phyloP scores from a whole-genome alignment of 192 early-diverging fungal genomes.

The Coemansia sp. region DNA sequence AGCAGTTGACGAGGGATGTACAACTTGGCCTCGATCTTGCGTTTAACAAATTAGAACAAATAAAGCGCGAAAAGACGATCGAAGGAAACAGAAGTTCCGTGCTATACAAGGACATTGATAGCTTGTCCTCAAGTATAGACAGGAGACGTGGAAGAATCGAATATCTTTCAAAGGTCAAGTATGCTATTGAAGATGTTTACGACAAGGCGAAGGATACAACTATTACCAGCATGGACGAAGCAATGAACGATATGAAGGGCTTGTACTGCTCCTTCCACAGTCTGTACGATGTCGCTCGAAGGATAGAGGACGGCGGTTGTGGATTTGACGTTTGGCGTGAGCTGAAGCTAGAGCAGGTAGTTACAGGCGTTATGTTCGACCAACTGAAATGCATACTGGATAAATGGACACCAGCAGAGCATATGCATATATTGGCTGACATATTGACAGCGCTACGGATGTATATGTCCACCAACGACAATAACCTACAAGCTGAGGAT shows the following conservation, averaged over 20 bases:
- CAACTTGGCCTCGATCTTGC: constrained; percentile 47
- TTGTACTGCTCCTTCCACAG: constrained; percentile 20
- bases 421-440: constrained; percentile 10
- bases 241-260: not conserved
- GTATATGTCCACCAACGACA: constrained; percentile 9
- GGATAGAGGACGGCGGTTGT: constrained; percentile 9
- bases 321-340: constrained; percentile 42
- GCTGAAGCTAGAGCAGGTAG: constrained; percentile 33
- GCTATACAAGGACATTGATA: constrained; percentile 9
- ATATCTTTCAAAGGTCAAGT: constrained; percentile 17
- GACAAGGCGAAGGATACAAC: not conserved
- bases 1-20: constrained; percentile 29
- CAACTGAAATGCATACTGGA: constrained; percentile 21
- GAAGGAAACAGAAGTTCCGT: constrained; percentile 4
- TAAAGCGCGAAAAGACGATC: constrained; percentile 13
- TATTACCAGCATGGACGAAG: not conserved
- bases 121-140: constrained; percentile 12
- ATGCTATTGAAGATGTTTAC: constrained; percentile 12
- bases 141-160: constrained; percentile 16
- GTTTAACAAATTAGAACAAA: constrained; percentile 25
- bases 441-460: constrained; percentile 19
- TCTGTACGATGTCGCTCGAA: constrained; percentile 9
- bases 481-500: not conserved
- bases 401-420: constrained; percentile 19
- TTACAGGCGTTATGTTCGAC: constrained; percentile 14